Percentiles rank a stretch among this genome's conserved stretches.
These are phyloP conservation scores for Oryza glumipatula DNA, from an alignment of 176 grass and related monocot genomes.

Conservation along the genomic window DNA sequence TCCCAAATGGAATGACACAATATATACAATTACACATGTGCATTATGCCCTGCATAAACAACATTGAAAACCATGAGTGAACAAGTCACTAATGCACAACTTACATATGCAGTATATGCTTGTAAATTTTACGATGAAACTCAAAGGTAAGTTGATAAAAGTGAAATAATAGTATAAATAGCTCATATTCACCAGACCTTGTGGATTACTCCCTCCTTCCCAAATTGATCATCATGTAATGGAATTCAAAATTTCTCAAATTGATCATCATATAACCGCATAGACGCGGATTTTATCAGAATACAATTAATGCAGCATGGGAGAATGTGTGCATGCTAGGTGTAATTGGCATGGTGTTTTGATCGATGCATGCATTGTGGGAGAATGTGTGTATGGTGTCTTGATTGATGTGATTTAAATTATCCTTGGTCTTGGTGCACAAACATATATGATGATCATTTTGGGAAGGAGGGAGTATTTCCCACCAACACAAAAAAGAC, in stretches of 20 bases:
- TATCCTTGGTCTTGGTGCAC: too few species aligned
- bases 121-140: neutral
- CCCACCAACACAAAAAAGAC: neutral
- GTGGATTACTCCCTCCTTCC: neutral
- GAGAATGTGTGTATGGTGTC: too few species aligned
- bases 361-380: too few species aligned
- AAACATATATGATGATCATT: too few species aligned
- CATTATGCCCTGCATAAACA: constrained; percentile 13
- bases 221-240: too few species aligned
- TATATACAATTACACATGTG: neutral
- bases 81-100: neutral
- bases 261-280: too few species aligned
- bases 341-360: too few species aligned
- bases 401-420: too few species aligned
- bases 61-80: neutral
- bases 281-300: too few species aligned
- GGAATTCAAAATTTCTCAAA: too few species aligned
- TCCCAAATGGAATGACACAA: neutral
- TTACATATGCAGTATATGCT: constrained; percentile 1
- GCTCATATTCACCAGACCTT: neutral
- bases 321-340: too few species aligned
- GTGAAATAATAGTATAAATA: constrained; percentile 3
- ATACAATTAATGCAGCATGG: too few species aligned
- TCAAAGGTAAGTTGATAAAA: neutral
- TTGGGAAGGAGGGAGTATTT: neutral